Conservation (phyloP, 2,329 filamentous ascomycete genomes). For the Hymenoscyphus fructigenus region DNA sequence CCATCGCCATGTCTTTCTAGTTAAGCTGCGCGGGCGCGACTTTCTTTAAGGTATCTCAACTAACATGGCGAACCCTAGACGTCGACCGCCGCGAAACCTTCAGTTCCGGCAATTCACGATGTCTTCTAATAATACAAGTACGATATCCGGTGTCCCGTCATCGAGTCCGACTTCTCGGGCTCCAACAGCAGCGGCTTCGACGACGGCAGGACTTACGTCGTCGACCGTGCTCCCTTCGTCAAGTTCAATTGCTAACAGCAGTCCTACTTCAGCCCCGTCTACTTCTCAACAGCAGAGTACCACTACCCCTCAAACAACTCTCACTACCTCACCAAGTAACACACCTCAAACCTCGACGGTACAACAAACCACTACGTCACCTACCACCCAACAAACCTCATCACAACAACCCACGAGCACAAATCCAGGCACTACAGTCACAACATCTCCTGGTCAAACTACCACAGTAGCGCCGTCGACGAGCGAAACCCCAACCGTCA, state of each 20-base stretch:
- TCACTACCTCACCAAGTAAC: slow-evolving; percentile 24
- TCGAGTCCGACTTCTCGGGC: slow-evolving; percentile 16
- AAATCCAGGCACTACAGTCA: not conserved
- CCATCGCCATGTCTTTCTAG: not conserved
- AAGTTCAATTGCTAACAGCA: slow-evolving; percentile 34
- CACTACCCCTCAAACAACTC: slow-evolving; percentile 11
- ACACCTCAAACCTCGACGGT: slow-evolving; percentile 18
- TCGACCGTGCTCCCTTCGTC: slow-evolving; percentile 21
- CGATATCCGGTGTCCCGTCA: slow-evolving; percentile 23
- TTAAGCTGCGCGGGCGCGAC: slow-evolving; percentile 7
- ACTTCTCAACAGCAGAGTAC: slow-evolving; percentile 5
- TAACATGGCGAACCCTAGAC: slow-evolving; percentile 28
- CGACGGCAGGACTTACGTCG: slow-evolving; percentile 11
- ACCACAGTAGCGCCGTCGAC: slow-evolving; percentile 16
- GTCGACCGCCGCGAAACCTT: slow-evolving; percentile 21
- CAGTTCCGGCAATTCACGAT: slow-evolving; percentile 21
- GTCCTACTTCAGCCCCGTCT: slow-evolving; percentile 23
- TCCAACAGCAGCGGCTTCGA: slow-evolving; percentile 24
- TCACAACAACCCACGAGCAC: slow-evolving; percentile 8
- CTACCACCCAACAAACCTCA: slow-evolving; percentile 7
- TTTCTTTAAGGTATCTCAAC: slow-evolving; percentile 17
- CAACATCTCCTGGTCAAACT: slow-evolving; percentile 22
- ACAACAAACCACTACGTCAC: slow-evolving; percentile 17
- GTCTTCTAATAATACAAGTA: slow-evolving; percentile 31
- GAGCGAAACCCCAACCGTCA: slow-evolving; percentile 22